Percentiles rank a stretch among this genome's conserved stretches.
These are phyloP conservation scores for Coprinellus micaceus DNA, from an alignment of 768 basidiomycete species.

Conservation along the genomic window DNA sequence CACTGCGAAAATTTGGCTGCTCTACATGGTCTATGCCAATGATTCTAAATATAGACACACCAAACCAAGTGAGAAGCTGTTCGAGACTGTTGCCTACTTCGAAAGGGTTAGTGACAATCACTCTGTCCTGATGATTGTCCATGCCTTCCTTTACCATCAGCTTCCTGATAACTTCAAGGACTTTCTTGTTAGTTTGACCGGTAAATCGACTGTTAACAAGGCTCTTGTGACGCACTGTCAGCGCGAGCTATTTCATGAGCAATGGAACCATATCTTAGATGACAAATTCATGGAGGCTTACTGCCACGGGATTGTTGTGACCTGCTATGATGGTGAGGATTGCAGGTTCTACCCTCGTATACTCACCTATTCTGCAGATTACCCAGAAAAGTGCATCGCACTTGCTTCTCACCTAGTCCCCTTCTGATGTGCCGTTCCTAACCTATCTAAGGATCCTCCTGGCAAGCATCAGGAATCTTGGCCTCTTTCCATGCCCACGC, in stretches of 20 bases:
- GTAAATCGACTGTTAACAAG: neutral
- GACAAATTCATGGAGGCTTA: conserved; percentile 24
- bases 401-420: neutral
- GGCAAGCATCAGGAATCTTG: no score
- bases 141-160: conserved; percentile 10
- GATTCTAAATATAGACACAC: conserved; percentile 33
- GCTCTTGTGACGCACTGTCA: conserved; percentile 5
- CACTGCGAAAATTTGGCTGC: conserved; percentile 28
- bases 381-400: conserved; percentile 6
- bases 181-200: conserved; percentile 1
- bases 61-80: conserved; percentile 21
- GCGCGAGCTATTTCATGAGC: conserved; percentile 24
- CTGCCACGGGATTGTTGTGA: neutral
- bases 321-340: conserved; percentile 2
- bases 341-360: conserved; percentile 8
- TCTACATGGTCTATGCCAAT: conserved; percentile 32
- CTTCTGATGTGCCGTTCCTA: no score
- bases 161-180: conserved; percentile 17
- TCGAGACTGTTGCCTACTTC: conserved; percentile 38
- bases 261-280: conserved; percentile 29
- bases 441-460: no score
- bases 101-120: conserved; percentile 22
- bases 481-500: no score
- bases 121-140: no score
- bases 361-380: conserved; percentile 9